phyloP scores from a whole-genome alignment of 768 basidiomycete genomes.

The Termitomyces sp. region DNA sequence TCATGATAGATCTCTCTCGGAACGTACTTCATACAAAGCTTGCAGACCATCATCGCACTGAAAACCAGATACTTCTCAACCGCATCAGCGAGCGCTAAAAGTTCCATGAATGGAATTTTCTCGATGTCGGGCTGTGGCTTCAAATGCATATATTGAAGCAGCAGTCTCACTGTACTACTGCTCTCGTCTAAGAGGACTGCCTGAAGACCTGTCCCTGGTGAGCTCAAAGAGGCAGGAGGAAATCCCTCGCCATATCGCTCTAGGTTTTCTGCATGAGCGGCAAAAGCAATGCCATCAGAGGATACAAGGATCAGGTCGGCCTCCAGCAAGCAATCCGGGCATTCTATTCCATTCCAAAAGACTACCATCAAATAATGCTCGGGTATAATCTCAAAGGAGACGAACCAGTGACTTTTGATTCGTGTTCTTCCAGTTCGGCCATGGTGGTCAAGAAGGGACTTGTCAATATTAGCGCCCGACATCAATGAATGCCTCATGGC shows the following conservation, averaged over 20 bases:
- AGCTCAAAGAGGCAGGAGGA: not conserved
- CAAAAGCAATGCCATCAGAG: constrained; percentile 3
- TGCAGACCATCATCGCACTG: constrained; percentile 7
- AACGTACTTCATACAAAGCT: constrained; percentile 10
- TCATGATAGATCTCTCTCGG: not conserved
- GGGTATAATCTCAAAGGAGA: not conserved
- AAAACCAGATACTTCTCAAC: constrained; percentile 10
- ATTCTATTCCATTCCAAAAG: not conserved
- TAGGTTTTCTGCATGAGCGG: constrained; percentile 2
- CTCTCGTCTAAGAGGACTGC: not conserved
- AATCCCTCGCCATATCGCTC: constrained; percentile 6
- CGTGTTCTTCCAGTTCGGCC: not conserved
- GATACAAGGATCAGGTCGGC: constrained; percentile 5
- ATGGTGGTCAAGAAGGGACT: not conserved
- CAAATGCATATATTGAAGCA: constrained; percentile 4
- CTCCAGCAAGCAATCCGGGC: not conserved
- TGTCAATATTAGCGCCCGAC: not conserved
- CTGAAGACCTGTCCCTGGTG: not conserved
- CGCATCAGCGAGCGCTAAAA: constrained; percentile 4
- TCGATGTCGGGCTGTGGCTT: constrained; percentile 3
- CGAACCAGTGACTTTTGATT: not conserved
- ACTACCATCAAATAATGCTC: not conserved
- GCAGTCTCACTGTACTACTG: not conserved
- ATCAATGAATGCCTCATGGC: not conserved
- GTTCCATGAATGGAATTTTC: not conserved